phyloP scores from a whole-genome alignment of 805 yeast species.

The Blastobotrys mokoenaii region DNA sequence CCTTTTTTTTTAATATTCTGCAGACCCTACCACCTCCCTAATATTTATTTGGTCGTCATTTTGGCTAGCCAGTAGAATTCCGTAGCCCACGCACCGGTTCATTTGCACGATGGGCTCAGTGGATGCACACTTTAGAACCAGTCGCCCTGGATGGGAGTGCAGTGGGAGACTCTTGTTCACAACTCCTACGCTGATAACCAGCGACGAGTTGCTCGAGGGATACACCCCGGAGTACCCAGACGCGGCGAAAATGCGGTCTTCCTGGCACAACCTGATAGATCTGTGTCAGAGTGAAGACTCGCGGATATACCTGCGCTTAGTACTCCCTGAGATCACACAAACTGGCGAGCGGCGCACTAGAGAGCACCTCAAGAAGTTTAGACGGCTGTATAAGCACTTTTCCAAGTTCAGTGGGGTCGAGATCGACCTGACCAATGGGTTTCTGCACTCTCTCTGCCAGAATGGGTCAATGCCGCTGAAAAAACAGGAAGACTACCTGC shows the following conservation, averaged over 20 bases:
- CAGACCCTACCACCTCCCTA: no score
- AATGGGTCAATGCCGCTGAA: not conserved
- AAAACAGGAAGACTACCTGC: not conserved
- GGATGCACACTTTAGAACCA: not conserved
- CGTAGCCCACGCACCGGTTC: no score
- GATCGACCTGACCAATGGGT: conserved; percentile 3
- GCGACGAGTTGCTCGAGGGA: conserved; percentile 1
- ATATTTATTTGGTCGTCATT: no score
- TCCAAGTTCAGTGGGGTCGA: conserved; percentile 6
- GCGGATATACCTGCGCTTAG: not conserved
- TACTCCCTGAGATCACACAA: conserved; percentile 4
- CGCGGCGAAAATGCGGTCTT: not conserved
- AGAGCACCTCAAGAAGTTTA: not conserved
- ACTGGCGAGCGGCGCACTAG: not conserved
- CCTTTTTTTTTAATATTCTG: no score
- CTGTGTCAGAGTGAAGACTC: conserved; percentile 1
- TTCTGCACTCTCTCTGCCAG: not conserved
- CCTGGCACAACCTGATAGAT: conserved; percentile 2
- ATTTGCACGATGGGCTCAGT: no score
- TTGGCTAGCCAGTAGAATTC: no score
- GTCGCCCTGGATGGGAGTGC: not conserved
- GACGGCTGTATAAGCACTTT: not conserved
- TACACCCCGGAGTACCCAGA: not conserved
- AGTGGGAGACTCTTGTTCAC: not conserved
- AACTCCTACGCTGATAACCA: conserved; percentile 1